These are phyloP conservation scores for Xylariomycetidae sp. DNA, from an alignment of 2,329 filamentous ascomycete species.

Conservation along the genomic window DNA sequence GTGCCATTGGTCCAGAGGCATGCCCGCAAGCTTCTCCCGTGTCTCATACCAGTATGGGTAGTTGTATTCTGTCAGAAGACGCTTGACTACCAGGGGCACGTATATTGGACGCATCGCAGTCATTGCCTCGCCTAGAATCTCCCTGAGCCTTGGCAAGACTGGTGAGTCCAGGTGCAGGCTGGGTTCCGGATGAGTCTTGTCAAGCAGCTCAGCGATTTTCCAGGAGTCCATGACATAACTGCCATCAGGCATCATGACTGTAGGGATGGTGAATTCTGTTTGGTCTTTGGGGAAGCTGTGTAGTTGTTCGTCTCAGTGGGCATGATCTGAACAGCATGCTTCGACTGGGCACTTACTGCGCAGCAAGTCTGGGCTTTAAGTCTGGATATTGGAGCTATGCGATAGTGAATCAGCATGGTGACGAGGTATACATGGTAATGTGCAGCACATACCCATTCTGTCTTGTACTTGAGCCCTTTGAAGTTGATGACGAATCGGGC, in stretches of 20 bases:
- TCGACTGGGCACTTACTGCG: constrained; percentile 35
- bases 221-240: constrained; percentile 59
- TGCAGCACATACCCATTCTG: constrained; percentile 49
- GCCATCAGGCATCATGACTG: constrained; percentile 38
- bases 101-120: constrained; percentile 33
- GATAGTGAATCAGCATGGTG: constrained; percentile 2
- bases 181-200: constrained; percentile 52
- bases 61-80: constrained; percentile 45
- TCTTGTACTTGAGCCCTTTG: constrained; percentile 61
- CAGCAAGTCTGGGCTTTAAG: constrained; percentile 48
- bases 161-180: constrained; percentile 52
- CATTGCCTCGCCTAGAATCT: constrained; percentile 29
- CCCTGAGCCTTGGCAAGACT: constrained; percentile 37
- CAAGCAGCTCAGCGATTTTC: constrained; percentile 53
- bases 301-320: constrained; percentile 1
- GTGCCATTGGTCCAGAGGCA: constrained; percentile 46
- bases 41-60: constrained; percentile 50
- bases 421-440: background rate
- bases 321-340: background rate
- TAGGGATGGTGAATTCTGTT: constrained; percentile 25
- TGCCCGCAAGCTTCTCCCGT: constrained; percentile 42
- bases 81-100: constrained; percentile 41
- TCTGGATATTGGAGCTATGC: constrained; percentile 57
- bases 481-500: constrained; percentile 62
- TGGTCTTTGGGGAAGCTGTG: constrained; percentile 35